These are phyloP conservation scores for Micractinium sp. DNA, from an alignment of 139 green algal genomes.

Conservation along the genomic window DNA sequence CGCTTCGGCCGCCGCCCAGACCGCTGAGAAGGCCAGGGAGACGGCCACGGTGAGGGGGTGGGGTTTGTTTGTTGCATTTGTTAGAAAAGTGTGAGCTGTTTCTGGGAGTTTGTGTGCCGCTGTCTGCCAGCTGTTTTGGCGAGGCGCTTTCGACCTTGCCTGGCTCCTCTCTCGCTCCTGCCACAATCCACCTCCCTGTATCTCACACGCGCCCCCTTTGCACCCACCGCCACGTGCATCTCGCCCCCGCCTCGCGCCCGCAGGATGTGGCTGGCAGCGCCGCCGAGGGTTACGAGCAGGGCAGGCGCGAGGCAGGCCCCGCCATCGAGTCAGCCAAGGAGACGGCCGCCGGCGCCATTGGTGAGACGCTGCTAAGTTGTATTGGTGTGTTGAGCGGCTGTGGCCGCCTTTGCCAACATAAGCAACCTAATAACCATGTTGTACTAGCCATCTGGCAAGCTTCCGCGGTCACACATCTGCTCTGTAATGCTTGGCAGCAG, in stretches of 20 bases:
- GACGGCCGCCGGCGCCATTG: not conserved
- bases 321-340: not conserved
- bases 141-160: too few relatives aligned
- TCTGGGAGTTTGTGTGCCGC: too few relatives aligned
- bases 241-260: too few relatives aligned
- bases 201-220: too few relatives aligned
- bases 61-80: not conserved
- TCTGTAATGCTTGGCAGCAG: not conserved
- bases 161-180: too few relatives aligned
- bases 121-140: too few relatives aligned
- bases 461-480: too few relatives aligned
- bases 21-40: not conserved
- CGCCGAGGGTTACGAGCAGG: conserved; percentile 7
- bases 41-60: not conserved
- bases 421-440: too few relatives aligned
- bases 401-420: too few relatives aligned
- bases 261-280: not conserved
- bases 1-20: not conserved
- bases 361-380: not conserved
- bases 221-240: not conserved
- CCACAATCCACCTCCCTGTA: too few relatives aligned
- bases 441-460: too few relatives aligned
- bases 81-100: not conserved
- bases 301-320: conserved; percentile 5
- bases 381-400: not conserved